Conservation (phyloP, 176 grass and related monocot genomes). For the Carex parvula region DNA sequence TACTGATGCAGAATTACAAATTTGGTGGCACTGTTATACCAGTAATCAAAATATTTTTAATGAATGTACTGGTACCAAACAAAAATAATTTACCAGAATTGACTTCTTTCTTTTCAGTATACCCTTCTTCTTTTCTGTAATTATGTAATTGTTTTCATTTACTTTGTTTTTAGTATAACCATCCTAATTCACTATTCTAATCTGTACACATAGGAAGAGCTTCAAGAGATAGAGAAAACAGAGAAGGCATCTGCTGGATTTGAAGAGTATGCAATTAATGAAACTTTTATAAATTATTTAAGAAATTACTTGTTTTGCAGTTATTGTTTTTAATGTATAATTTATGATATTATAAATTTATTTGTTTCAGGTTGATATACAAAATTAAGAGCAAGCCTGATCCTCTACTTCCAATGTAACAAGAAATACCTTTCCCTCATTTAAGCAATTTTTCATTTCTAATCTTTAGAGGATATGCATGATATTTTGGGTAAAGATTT, state of each 20-base stretch:
- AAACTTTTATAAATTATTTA: too few species aligned
- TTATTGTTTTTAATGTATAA: neutral
- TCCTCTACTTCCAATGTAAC: conserved; percentile 85
- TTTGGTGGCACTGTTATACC: neutral
- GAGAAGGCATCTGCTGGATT: conserved; percentile 59
- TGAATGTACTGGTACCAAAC: neutral
- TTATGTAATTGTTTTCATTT: neutral
- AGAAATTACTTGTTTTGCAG: neutral
- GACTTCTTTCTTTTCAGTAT: neutral
- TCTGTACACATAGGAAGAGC: conserved; percentile 55
- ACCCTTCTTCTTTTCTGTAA: neutral
- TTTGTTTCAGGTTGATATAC: conserved; percentile 46
- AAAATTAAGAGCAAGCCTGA: conserved; percentile 55
- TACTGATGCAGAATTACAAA: neutral
- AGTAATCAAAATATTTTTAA: neutral
- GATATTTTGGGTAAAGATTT: too few species aligned
- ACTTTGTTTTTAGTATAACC: neutral
- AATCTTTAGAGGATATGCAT: too few species aligned
- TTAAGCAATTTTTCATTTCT: neutral
- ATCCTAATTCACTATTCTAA: neutral
- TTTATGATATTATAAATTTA: conserved; percentile 9
- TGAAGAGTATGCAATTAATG: conserved; percentile 51
- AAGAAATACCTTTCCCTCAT: neutral
- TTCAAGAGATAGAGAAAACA: conserved; percentile 57
- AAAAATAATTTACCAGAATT: neutral